phyloP scores from a whole-genome alignment of 495 filamentous ascomycete genomes.

The Penicillium waksmanii region DNA sequence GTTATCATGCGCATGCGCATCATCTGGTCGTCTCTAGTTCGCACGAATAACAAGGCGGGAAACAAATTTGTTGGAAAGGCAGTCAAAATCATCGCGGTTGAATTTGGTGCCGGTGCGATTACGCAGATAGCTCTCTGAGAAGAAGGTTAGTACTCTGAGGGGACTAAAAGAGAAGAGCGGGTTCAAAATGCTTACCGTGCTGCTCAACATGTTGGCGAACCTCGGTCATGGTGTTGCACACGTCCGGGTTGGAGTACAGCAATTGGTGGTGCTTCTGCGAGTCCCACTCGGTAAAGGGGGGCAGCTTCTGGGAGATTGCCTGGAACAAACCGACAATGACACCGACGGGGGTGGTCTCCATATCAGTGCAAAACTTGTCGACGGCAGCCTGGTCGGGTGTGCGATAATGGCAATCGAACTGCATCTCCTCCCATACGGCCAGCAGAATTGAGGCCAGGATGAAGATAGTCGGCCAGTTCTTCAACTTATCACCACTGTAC shows the following conservation, averaged over 20 bases:
- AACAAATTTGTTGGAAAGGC: slow-evolving; percentile 90
- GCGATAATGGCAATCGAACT: slow-evolving; percentile 94
- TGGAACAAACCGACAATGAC: slow-evolving; percentile 95
- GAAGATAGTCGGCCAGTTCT: slow-evolving; percentile 98
- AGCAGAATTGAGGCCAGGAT: slow-evolving; percentile 88
- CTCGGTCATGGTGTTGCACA: slow-evolving; percentile 93
- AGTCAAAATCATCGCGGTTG: slow-evolving; percentile 88
- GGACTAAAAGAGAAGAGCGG: neutral
- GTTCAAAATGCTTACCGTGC: slow-evolving; percentile 66
- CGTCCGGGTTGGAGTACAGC: slow-evolving; percentile 82
- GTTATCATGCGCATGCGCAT: slow-evolving; percentile 49
- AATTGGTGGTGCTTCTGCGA: slow-evolving; percentile 83
- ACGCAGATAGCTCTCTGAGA: slow-evolving; percentile 61
- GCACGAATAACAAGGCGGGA: slow-evolving; percentile 92
- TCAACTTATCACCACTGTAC: slow-evolving; percentile 89
- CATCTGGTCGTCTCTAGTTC: slow-evolving; percentile 63
- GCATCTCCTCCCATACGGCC: slow-evolving; percentile 95
- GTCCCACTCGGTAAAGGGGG: slow-evolving; percentile 89
- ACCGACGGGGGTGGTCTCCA: slow-evolving; percentile 91
- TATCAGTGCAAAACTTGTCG: slow-evolving; percentile 89
- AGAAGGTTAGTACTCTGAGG: slow-evolving; percentile 27
- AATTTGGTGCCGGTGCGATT: slow-evolving; percentile 68
- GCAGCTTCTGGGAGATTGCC: slow-evolving; percentile 92
- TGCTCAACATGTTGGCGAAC: slow-evolving; percentile 84
- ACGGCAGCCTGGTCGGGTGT: slow-evolving; percentile 80